A percentile compares a stretch with the other conserved stretches of the same genome.
Conservation (phyloP, 2,329 filamentous ascomycete species). For the Epichloe uncinata region DNA sequence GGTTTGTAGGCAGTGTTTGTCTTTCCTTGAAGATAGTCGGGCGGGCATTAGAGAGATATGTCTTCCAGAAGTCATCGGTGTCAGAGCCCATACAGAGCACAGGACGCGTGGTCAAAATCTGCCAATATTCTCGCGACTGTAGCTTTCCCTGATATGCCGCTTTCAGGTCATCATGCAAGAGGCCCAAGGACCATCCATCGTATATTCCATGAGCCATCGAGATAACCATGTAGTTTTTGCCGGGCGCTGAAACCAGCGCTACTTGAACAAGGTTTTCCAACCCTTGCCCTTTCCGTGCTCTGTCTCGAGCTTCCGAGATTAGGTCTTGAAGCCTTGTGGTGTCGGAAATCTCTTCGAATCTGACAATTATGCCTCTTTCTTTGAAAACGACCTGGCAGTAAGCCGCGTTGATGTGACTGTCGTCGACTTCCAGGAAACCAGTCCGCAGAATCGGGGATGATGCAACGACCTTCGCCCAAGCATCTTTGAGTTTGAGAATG, state of each 20-base stretch:
- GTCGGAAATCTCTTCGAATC: conserved; percentile 12
- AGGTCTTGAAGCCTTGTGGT: conserved; percentile 22
- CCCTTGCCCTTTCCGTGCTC: conserved; percentile 25
- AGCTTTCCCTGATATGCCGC: conserved; percentile 43
- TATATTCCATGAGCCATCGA: conserved; percentile 81
- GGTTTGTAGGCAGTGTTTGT: background rate
- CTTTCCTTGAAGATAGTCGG: conserved; percentile 20
- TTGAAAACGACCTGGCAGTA: conserved; percentile 36
- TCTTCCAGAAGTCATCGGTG: conserved; percentile 52
- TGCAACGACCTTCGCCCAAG: conserved; percentile 48
- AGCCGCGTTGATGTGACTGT: conserved; percentile 37
- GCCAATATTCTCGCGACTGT: conserved; percentile 24
- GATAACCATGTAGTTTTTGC: conserved; percentile 37
- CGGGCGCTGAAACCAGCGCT: conserved; percentile 22
- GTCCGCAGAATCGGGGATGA: conserved; percentile 63
- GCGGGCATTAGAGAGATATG: conserved; percentile 42
- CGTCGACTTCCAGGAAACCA: conserved; percentile 52
- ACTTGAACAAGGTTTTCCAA: conserved; percentile 34
- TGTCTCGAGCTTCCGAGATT: conserved; percentile 22
- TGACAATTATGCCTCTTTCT: conserved; percentile 10
- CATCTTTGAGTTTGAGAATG: conserved; percentile 37
- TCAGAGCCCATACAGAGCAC: conserved; percentile 6
- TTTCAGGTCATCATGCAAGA: conserved; percentile 59
- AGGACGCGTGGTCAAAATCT: conserved; percentile 8
- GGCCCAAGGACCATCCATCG: conserved; percentile 69